Base-by-base conservation (phyloP, 148 eudicot species). In the Silene conica region DNA sequence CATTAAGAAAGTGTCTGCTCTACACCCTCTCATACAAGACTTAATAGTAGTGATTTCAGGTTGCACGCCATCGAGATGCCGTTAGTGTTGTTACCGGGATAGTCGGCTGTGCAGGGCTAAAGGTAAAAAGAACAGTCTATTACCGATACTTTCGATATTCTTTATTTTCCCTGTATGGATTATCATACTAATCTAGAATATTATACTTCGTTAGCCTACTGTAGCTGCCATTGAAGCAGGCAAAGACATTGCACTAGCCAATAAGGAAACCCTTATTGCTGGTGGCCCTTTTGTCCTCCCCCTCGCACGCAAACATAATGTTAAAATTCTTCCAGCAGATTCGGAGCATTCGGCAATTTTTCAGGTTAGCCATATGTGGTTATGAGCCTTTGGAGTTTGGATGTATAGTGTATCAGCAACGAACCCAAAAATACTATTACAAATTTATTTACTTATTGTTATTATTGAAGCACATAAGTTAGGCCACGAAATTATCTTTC, bases 251-350 rank as follows among this genome's bases (percentile, higher is more conserved):
- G 97, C 97, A 23, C 86, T 96, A 82, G 99, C 99, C 77, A 96
- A 96, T 82, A 96, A 96, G 82, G 99, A 96, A 83, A 96, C 99
- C 26, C 81, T 96, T 46, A 96, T 96, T 82, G 99, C 99, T 58
- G 99, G 99, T 22, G 99, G 99, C 54, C 99, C 99, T 74, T 96
- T 96, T 86, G 97, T 96, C 70, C 99, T 96, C 82, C 99, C 99
- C 66, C 96, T 96, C 73, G 99, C 99, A 14, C 84, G 77, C 59
- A 96, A 96, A 87, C 97, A 96, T 77, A 96, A 96, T 14, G 97
- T 96, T 25, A 96, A 96, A 84, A 96, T 96, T 86, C 99, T 96
- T 81, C 99, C 99, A 67, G 99, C 99, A 34, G 99, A 96, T 85
- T 96, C 99, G 9, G 99, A 96, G 79, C 99, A 96, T 83, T 96